Conservation (phyloP, 768 basidiomycete genomes). For the Trichaptum fuscoviolaceum region DNA sequence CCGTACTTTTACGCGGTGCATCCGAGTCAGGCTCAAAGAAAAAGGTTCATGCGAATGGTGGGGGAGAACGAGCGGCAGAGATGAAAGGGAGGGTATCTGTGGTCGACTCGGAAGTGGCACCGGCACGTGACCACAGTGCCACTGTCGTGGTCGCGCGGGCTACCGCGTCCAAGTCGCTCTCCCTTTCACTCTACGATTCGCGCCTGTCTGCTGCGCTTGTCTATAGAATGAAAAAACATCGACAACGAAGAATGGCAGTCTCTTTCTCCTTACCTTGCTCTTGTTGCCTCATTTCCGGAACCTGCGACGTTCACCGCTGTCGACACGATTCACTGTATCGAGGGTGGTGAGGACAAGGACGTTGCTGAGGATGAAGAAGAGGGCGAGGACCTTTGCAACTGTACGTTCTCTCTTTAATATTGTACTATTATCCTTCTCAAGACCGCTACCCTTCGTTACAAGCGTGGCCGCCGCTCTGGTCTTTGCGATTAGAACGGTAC, state of each 20-base stretch:
- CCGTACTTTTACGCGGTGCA: conserved; percentile 63
- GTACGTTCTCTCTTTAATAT: conserved; percentile 97
- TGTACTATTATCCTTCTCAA: conserved; percentile 98
- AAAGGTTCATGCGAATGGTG: conserved; percentile 48
- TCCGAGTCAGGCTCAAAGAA: conserved; percentile 43
- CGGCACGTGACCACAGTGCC: too few relatives aligned
- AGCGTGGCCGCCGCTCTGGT: conserved; percentile 98
- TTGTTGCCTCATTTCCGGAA: conserved; percentile 60
- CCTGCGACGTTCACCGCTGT: conserved; percentile 66
- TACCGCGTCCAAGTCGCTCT: too few relatives aligned
- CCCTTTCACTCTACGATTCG: conserved; percentile 76
- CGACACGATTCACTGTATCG: conserved; percentile 84
- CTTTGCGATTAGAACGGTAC: conserved; percentile 98
- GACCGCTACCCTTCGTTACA: conserved; percentile 93
- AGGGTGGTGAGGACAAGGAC: conserved; percentile 62
- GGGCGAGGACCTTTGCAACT: conserved; percentile 98
- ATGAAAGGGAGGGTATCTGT: too few relatives aligned
- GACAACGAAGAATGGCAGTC: conserved; percentile 84
- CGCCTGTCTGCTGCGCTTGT: conserved; percentile 81
- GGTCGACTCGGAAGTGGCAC: too few relatives aligned
- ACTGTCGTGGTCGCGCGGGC: too few relatives aligned
- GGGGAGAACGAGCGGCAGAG: conserved; percentile 58
- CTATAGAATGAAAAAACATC: conserved; percentile 89
- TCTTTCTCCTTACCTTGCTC: conserved; percentile 71
- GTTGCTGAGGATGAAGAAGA: conserved; percentile 89